A percentile compares a stretch with the other conserved stretches of the same genome.
Evolutionary conservation across 2,329 filamentous ascomycete species (phyloP).

Genomic region (Apiospora hydei): DNA sequence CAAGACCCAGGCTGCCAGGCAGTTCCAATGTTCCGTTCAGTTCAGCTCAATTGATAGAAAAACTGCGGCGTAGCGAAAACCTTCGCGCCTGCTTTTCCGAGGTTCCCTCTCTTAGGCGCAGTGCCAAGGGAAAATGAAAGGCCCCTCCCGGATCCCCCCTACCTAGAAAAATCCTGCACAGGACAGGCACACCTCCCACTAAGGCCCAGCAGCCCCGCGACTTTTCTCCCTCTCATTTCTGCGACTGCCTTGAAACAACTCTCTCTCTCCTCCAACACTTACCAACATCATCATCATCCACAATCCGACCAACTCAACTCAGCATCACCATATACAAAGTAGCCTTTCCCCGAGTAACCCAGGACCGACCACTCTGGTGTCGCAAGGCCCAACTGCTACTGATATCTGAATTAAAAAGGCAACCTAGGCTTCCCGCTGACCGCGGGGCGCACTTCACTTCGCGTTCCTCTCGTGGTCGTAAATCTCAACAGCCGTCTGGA

Average conservation of each 20-base stretch:
- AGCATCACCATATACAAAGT: constrained; percentile 17
- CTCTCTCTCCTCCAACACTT: constrained; percentile 5
- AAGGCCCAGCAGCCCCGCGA: constrained; percentile 13
- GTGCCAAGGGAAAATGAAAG: constrained; percentile 11
- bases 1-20: neutral
- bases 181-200: constrained; percentile 7
- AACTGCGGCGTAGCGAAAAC: neutral
- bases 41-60: neutral
- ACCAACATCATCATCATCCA: constrained; percentile 11
- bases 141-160: neutral
- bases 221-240: constrained; percentile 17
- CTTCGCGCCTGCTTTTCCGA: neutral
- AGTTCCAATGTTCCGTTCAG: neutral
- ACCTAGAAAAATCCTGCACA: constrained; percentile 19
- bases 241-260: constrained; percentile 12
- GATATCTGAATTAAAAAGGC: constrained; percentile 11
- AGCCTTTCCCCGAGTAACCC: constrained; percentile 9
- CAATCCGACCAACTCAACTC: constrained; percentile 3
- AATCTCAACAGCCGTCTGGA: constrained; percentile 7
- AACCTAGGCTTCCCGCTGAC: constrained; percentile 24
- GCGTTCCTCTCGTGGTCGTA: constrained; percentile 12
- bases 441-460: constrained; percentile 19
- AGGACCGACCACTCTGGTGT: constrained; percentile 4
- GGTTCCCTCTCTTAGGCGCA: neutral
- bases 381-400: constrained; percentile 14